A percentile compares a stretch with the other conserved stretches of the same genome.
Conservation (phyloP, 352 stramenopile genomes). For the Plasmopara viticola region DNA sequence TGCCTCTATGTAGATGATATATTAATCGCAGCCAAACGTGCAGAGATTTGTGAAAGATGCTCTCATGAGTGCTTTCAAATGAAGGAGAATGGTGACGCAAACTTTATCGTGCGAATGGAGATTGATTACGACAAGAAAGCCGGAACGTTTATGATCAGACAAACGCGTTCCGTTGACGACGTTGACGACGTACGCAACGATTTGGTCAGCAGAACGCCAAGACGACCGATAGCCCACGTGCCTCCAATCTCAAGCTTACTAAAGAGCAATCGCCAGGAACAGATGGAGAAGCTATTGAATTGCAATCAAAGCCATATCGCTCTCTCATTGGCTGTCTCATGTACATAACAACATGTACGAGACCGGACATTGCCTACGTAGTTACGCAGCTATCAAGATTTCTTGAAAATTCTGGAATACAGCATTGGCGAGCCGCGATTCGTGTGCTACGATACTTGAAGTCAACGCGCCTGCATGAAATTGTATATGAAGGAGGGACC, state of each 20-base stretch:
- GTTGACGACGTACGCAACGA: constrained; percentile 1
- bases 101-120: constrained; percentile 19
- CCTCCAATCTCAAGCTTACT: constrained; percentile 1
- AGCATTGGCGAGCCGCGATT: background rate
- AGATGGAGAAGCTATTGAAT: background rate
- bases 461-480: background rate
- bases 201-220: constrained; percentile 15
- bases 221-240: constrained; percentile 2
- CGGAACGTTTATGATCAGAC: constrained; percentile 1
- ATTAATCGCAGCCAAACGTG: constrained; percentile 1
- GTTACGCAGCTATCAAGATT: background rate
- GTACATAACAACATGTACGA: background rate
- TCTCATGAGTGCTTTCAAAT: constrained; percentile 3
- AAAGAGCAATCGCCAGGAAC: background rate
- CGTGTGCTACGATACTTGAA: background rate
- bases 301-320: background rate
- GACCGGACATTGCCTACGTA: background rate
- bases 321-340: background rate
- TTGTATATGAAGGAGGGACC: background rate
- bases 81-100: constrained; percentile 13
- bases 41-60: constrained; percentile 6
- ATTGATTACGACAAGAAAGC: constrained; percentile 8
- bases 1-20: constrained; percentile 3
- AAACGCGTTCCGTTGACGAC: constrained; percentile 1
- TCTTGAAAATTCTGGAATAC: background rate